These are phyloP conservation scores for Hortaea werneckii DNA, from an alignment of 2,329 filamentous ascomycete species.

Conservation along the genomic window DNA sequence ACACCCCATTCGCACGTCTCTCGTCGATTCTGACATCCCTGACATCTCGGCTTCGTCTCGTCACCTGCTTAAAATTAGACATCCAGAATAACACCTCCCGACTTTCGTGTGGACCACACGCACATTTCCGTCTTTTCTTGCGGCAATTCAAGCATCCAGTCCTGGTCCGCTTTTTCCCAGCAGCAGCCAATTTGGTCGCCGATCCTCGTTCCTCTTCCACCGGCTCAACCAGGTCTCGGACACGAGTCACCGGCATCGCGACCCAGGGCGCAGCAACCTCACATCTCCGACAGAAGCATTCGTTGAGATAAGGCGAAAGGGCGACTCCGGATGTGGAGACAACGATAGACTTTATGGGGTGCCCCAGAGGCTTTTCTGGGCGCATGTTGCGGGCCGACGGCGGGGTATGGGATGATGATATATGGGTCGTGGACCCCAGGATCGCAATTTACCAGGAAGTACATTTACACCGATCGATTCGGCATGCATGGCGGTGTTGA, in stretches of 20 bases:
- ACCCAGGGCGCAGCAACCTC: no score
- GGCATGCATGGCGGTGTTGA: no score
- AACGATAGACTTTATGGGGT: no score
- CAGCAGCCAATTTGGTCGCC: conserved; percentile 12
- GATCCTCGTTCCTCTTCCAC: background rate
- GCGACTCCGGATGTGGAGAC: no score
- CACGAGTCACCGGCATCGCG: background rate
- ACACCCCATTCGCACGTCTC: conserved; percentile 24
- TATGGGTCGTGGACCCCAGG: no score
- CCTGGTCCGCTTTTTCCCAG: conserved; percentile 21
- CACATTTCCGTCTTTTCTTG: conserved; percentile 24
- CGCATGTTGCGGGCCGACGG: no score
- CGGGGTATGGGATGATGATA: no score
- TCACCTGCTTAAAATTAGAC: conserved; percentile 14
- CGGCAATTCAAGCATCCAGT: conserved; percentile 27
- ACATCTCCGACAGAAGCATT: no score
- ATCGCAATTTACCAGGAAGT: no score
- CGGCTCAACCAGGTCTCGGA: background rate
- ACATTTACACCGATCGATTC: no score
- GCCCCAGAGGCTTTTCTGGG: no score
- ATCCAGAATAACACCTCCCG: background rate
- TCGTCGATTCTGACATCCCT: conserved; percentile 19
- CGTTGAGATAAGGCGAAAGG: no score
- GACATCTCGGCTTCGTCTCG: conserved; percentile 23
- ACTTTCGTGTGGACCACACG: background rate